Percentiles rank a stretch among this genome's conserved stretches.
Conservation (phyloP, 352 stramenopile genomes). For the Phytopythium sindhum region DNA sequence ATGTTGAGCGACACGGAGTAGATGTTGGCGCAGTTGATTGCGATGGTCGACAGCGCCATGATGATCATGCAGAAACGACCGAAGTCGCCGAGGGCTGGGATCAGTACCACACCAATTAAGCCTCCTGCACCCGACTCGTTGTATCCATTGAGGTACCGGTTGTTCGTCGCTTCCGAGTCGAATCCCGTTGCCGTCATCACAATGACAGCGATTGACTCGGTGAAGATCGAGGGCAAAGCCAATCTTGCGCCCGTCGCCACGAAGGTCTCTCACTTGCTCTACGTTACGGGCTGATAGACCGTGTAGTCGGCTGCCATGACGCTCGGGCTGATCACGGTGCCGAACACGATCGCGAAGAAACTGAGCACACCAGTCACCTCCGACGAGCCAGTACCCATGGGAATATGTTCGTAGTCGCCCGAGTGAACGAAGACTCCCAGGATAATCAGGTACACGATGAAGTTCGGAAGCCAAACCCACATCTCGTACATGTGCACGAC, state of each 20-base stretch:
- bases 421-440: constrained; percentile 86
- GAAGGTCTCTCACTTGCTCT: constrained; percentile 44
- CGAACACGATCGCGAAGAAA: constrained; percentile 8
- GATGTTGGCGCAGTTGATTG: constrained; percentile 45
- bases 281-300: constrained; percentile 30
- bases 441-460: constrained; percentile 40
- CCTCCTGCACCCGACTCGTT: constrained; percentile 26
- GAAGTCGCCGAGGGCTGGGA: constrained; percentile 29
- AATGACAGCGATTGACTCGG: constrained; percentile 28
- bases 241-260: constrained; percentile 28
- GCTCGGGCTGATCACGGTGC: constrained; percentile 27
- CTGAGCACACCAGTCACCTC: constrained; percentile 28
- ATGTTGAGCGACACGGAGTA: constrained; percentile 42
- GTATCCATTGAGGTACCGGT: constrained; percentile 31
- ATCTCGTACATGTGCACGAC: constrained; percentile 44
- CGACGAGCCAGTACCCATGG: constrained; percentile 78
- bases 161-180: constrained; percentile 14
- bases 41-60: constrained; percentile 39
- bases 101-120: constrained; percentile 28
- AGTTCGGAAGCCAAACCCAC: constrained; percentile 40
- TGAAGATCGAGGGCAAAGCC: constrained; percentile 32
- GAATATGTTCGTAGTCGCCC: constrained; percentile 90
- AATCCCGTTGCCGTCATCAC: constrained; percentile 34
- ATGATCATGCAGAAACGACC: constrained; percentile 39
- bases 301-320: constrained; percentile 39